Base-by-base conservation (phyloP, 2,329 filamentous ascomycete genomes). In the Verticillium tricorpus region DNA sequence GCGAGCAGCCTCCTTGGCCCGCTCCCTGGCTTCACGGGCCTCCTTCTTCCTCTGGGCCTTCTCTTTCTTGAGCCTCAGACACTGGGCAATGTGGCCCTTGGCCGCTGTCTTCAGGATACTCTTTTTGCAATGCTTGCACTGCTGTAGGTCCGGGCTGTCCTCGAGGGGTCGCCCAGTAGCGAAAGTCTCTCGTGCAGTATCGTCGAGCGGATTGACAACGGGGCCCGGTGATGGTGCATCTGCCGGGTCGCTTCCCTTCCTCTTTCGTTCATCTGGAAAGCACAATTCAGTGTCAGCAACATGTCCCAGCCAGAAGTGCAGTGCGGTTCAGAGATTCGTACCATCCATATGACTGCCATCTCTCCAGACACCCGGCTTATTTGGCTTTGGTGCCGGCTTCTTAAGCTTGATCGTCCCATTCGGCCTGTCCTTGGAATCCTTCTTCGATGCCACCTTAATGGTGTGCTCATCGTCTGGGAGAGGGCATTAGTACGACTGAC, bases 41-140 rank as follows among this genome's bases (percentile, higher is more conserved):
- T 91, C 89, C 70, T 91, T 91, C 76, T 92, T 92, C 60, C 88
- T 85, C 70, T 90, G 87, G 1, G 89, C 89, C 76, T 92, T 91
- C 73, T 91, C 89, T 69, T 89, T 92, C 77, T 96, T 97, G 61
- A 93, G 86, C 67, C 89, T 89, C 62, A 97, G 78, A 70, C 94
- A 99, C 56, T 89, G 86, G 40, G 89, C 88, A 63, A 97, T 92
- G 71, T 99, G 94, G 19, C 86, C 85, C 62, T 89, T 89, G 2
- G 91, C 90, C 0, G 87, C 88, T 35, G 86, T 86, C 69, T 89
- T 90, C 15, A 95, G 81, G 14, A 97, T 85, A 59, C 90, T 90
- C 69, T 96, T 93, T 77, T 95, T 97, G 79, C 94, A 99, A 73
- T 96, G 92, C 73, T 95, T 97, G 83, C 94, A 99, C 67, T 90